Evolutionary conservation across 1,284 basidiomycete species (phyloP).

Genomic region (Cutaneotrichosporon sp.): DNA sequence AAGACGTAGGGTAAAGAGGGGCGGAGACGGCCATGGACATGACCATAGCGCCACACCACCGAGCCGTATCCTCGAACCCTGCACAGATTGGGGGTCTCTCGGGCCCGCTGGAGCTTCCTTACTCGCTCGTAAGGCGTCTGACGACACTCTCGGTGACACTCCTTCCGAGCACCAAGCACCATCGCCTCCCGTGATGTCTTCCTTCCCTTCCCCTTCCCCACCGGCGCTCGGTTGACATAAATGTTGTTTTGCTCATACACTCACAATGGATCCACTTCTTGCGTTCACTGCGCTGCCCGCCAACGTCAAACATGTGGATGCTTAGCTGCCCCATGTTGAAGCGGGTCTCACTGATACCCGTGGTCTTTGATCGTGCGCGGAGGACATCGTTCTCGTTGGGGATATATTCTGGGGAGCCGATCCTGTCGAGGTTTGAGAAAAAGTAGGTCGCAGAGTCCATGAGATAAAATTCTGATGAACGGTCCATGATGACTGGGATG

Average conservation of each 20-base stretch:
- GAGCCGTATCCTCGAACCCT: too few species aligned
- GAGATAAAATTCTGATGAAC: constrained; percentile 82
- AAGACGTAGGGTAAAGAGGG: too few species aligned
- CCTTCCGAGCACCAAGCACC: too few species aligned
- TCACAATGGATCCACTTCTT: constrained; percentile 90
- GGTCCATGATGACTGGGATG: constrained; percentile 79
- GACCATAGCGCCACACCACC: too few species aligned
- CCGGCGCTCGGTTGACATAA: too few species aligned
- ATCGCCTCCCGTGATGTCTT: too few species aligned
- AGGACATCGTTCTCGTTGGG: constrained; percentile 88
- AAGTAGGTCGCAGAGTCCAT: constrained; percentile 97
- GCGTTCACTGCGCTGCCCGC: constrained; percentile 85
- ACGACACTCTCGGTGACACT: too few species aligned
- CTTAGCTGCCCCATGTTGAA: constrained; percentile 52
- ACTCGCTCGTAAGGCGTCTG: too few species aligned
- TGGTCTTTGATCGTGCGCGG: constrained; percentile 82
- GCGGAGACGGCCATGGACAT: too few species aligned
- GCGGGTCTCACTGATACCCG: constrained; percentile 87
- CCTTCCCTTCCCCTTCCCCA: background rate
- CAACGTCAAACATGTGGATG: constrained; percentile 82
- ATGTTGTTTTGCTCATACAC: too few species aligned
- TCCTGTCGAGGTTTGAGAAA: constrained; percentile 76
- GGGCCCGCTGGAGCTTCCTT: too few species aligned
- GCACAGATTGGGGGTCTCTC: too few species aligned
- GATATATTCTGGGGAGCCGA: constrained; percentile 71